phyloP scores from a whole-genome alignment of 768 basidiomycete genomes.

The Clathrus columnatus region DNA sequence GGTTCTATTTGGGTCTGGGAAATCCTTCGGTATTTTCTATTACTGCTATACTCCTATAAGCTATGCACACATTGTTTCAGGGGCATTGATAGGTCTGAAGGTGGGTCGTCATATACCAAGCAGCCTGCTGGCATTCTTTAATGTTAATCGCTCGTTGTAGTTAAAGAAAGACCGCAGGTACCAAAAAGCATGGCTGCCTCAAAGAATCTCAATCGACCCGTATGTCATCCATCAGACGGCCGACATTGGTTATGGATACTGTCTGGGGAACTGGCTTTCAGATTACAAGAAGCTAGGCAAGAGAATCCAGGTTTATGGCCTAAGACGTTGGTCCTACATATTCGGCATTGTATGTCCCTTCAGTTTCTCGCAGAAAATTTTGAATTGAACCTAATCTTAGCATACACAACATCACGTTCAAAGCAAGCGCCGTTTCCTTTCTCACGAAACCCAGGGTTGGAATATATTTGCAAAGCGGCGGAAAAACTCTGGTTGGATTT shows the following conservation, averaged over 20 bases:
- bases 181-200: conserved; percentile 93
- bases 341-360: conserved; percentile 49
- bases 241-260: conserved; percentile 88
- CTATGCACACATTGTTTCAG: conserved; percentile 26
- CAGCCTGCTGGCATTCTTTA: neutral
- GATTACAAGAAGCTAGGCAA: conserved; percentile 76
- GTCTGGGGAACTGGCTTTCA: conserved; percentile 79
- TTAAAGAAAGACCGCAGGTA: conserved; percentile 72
- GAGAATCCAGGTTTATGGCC: conserved; percentile 77
- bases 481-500: conserved; percentile 84
- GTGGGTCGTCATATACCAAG: conserved; percentile 27
- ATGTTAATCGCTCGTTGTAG: conserved; percentile 30
- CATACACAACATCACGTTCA: conserved; percentile 57
- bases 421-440: conserved; percentile 88
- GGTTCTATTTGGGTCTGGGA: conserved; percentile 89
- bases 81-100: conserved; percentile 85
- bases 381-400: conserved; percentile 20
- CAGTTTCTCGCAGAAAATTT: neutral
- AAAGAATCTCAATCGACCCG: conserved; percentile 82
- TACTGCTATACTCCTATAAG: neutral
- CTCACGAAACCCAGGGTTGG: conserved; percentile 60
- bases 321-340: conserved; percentile 76
- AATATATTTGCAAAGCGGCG: conserved; percentile 65
- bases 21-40: conserved; percentile 57
- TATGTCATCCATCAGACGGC: conserved; percentile 67